Evolutionary conservation across 371 early-diverging fungal species (phyloP), one percentile per base, ranked within the genome.

Genomic region (Circinella umbellata): DNA sequence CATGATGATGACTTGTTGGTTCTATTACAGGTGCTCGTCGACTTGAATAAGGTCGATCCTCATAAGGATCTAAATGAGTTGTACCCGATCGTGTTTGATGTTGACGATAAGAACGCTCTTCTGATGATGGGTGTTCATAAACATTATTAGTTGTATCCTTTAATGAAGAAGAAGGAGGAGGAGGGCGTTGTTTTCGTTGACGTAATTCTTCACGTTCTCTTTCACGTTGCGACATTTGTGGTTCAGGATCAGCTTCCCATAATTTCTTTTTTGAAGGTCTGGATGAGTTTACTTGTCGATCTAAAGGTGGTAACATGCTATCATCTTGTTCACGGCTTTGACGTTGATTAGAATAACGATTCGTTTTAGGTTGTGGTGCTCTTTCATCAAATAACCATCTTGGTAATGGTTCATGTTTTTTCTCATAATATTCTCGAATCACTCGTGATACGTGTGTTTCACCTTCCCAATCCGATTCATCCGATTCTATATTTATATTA

Each of bases 381-480:
- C 75, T 66, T 48, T 70, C 71, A 49, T 80, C 80, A 27, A 73
- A 69, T 38, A 83, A 49, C 74, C 76, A 80, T 38, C 63, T 38
- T 10, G 80, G 80, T n/a, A 80, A 60, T 9, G 71, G 69, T 13
- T 62, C 63, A 20, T 71, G 79, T 64, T 84, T 84, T 62, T 83
- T 79, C 57, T 84, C 81, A 61, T 77, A 75, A 61, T 83, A 76
- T 68, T 87, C 87, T 17, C 86, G 75, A 34, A 89, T 76, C 20
- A 86, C 61, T 36, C 87, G 77, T 18, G 81, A 70, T 34, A 89
- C 80, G 67, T 89, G 87, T 4, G 86, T 70, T 72, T 89, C 89
- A 42, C 86, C 87, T 72, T 89, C 86, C 72, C 80, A 75, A 38
- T 84, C 87, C 13, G 84, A 84, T 54, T 80, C 83, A 66, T 89